phyloP scores from a whole-genome alignment of 768 basidiomycete species.

The Lentinula raphanica region DNA sequence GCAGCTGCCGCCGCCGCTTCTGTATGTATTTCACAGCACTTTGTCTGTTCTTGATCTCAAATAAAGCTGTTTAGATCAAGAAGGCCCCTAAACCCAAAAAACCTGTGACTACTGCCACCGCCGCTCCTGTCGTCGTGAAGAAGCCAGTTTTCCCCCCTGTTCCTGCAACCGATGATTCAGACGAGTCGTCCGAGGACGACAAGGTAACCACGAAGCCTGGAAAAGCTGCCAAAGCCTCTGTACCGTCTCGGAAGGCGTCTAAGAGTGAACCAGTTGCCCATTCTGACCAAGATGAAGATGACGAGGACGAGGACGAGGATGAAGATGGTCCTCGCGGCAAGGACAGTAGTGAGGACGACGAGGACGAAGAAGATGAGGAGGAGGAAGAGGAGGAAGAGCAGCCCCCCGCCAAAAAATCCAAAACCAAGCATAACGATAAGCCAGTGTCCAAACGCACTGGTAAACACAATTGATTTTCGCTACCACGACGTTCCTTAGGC shows the following conservation, averaged over 20 bases:
- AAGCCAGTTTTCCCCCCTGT: background rate
- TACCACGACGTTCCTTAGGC: background rate
- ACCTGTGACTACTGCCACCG: background rate
- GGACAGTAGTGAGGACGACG: background rate
- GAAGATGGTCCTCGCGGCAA: background rate
- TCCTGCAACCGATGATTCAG: constrained; percentile 6
- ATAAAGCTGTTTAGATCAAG: background rate
- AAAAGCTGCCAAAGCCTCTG: background rate
- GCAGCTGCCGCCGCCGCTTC: constrained; percentile 2
- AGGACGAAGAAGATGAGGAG: background rate
- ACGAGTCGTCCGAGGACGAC: constrained; percentile 5
- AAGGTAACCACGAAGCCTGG: background rate
- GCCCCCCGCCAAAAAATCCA: constrained; percentile 4
- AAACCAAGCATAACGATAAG: constrained; percentile 2
- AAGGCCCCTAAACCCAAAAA: background rate
- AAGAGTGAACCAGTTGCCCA: background rate
- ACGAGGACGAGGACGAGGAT: background rate
- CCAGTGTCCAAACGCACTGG: constrained; percentile 1
- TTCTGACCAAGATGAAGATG: background rate
- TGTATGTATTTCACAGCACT: background rate
- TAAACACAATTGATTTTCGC: too few species aligned
- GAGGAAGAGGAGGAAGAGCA: constrained; percentile 1
- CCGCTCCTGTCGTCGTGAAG: background rate
- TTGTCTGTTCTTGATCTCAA: background rate
- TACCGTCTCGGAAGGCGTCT: background rate